Evolutionary conservation across 2,329 filamentous ascomycete genomes (phyloP), one percentile per base, ranked within the genome.

Genomic region (Aspergillus candidus): DNA sequence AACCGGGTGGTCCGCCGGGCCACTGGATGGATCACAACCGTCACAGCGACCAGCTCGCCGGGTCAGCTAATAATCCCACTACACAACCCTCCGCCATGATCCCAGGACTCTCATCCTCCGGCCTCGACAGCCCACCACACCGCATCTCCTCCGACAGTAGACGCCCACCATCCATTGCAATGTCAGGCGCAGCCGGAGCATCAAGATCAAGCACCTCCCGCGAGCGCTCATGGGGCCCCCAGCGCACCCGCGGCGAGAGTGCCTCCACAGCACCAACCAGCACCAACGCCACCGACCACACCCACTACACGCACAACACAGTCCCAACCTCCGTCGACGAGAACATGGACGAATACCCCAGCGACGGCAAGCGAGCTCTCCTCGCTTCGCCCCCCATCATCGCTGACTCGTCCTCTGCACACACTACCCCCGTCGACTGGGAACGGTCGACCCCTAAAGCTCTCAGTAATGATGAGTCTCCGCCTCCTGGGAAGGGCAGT

Each of bases 211-310:
- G 33, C 6, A 40, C 34, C 35, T 53, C 51, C 6, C 49, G 41
- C 17, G 50, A 57, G 14, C 34, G 38, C 5, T 50, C 49, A 7
- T 7, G 40, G 14, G 22, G 40, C 3, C 41, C 40, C 18, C 49
- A 50, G 40, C 41, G 52, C 11, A 47, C 48, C 35, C 59, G 61
- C 30, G 56, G 57, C 10, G 63, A 58, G 41, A 66, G 61, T 41
- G 56, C 57, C 8, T 65, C 63, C 13, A 66, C 61, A 1, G 62
- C 51, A 8, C 61, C 58, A 6, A 64, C 62, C n/a, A 60, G 57
- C 35, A 62, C 62, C 13, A 63, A 66, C 33, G 43, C 43, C 30
- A 66, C 62, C 4, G 58, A 63, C 39, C 55, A 53, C 45, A 66
- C 62, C 4, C 57, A 63, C 39, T 55, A 53, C 45, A 64, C 62